Evolutionary conservation across 257 asterid genomes (phyloP), one percentile per base, ranked within the genome.

Genomic region (Rhazya stricta): DNA sequence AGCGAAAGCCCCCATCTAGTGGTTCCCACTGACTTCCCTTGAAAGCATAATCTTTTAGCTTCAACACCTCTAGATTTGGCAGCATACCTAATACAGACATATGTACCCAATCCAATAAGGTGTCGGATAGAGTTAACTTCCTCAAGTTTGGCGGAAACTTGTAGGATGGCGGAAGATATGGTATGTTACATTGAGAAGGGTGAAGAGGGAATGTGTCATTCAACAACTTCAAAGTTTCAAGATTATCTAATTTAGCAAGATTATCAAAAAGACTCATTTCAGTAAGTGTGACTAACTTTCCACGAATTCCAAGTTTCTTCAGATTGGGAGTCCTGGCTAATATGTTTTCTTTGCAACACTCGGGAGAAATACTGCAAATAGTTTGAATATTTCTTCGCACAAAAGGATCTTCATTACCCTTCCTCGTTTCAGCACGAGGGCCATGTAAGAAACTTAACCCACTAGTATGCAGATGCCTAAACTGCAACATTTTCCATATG

Each of bases 141-240:
- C 75, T 82, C 70, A 86, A 63, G 78, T 80, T 84, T 9, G 84
- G 81, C 1, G 90, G 87, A 69, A 86, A 84, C 57, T 82, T 84
- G 30, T 84, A 81, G 2, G 83, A 74, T 16, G 69, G 84, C 6
- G 87, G 90, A 29, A 82, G 85, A 71, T 36, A 25, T 9, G 79
- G 80, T 3, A 84, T 58, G 43, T 12, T 37, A 66, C 80, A 79
- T n/a, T 53, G 67, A 42, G 85, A 82, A 69, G 85, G 86, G 18
- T 76, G 67, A 37, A 48, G 67, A 4, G 85, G 86, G 77, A 79
- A 79, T 30, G 80, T 82, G 34, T 84, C 85, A 43, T 86, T 84
- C 4, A 80, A 36, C 65, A 84, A 72, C 82, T 84, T 86, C 72
- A 86, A 41, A 2, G 77, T 82, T 77, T 84, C 86, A 4, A 86